A percentile compares a stretch with the other conserved stretches of the same genome.
These are phyloP conservation scores for Alternaria gansuensis DNA, from an alignment of 2,329 filamentous ascomycete species.

Conservation along the genomic window DNA sequence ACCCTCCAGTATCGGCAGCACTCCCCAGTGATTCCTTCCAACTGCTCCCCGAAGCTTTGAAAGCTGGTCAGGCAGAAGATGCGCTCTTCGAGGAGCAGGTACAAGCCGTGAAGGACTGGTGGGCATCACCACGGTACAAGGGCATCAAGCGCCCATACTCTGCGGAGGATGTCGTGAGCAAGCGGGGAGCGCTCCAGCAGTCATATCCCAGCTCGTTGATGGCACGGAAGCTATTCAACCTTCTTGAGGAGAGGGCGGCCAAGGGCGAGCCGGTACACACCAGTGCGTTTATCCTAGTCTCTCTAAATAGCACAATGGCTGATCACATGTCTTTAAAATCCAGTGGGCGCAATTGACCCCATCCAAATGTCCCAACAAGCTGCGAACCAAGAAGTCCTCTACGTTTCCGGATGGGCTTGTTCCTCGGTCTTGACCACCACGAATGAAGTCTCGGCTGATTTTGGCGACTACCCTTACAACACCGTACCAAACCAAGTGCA, in stretches of 20 bases:
- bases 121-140: conserved; percentile 81
- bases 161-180: conserved; percentile 89
- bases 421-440: conserved; percentile 91
- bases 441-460: conserved; percentile 97
- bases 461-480: conserved; percentile 99
- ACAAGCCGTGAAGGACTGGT: conserved; percentile 88
- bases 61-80: conserved; percentile 83
- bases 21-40: conserved; percentile 83
- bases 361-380: conserved; percentile 99
- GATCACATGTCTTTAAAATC: conserved; percentile 28
- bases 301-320: conserved; percentile 40
- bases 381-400: conserved; percentile 92
- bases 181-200: conserved; percentile 86
- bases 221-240: conserved; percentile 92
- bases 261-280: conserved; percentile 92
- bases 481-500: conserved; percentile 98
- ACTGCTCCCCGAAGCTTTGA: conserved; percentile 78
- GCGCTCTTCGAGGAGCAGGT: conserved; percentile 84
- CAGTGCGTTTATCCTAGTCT: conserved; percentile 64
- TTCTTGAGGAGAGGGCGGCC: conserved; percentile 79
- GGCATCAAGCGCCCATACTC: conserved; percentile 93
- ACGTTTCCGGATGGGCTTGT: conserved; percentile 97
- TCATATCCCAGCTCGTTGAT: conserved; percentile 92
- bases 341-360: conserved; percentile 98
- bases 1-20: conserved; percentile 68